Evolutionary conservation across 2,329 filamentous ascomycete genomes (phyloP), one percentile per base, ranked within the genome.

Genomic region (Fusarium newnesense): DNA sequence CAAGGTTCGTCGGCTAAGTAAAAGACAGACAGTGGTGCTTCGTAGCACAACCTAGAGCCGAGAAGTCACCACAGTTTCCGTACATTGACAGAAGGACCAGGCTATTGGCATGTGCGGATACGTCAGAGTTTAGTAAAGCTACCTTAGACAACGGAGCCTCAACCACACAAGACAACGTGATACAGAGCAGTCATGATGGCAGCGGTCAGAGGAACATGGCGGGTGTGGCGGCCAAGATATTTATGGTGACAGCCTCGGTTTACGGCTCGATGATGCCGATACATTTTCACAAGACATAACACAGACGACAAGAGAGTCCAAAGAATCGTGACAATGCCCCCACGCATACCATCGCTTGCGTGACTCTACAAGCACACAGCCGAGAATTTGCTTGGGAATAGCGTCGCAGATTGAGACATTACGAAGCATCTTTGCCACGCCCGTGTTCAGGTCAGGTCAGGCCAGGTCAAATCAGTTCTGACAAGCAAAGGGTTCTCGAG

Each of bases 361-460:
- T 70, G 70, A 73, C 65, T 59, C 64, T 59, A 26, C 62, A 74
- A 53, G 58, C 36, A 72, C 24, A 32, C 42, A 72, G 36, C 60
- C 64, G 59, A 72, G 43, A 44, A 30, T 47, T 19, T 46, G 56
- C 56, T 63, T 70, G 69, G 57, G 58, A 64, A 74, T 72, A 58
- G 71, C 63, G 71, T 74, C 70, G 67, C 58, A 64, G 70, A 64
- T 54, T 73, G 54, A 73, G 71, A 73, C 71, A 73, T 54, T 60
- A 64, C 59, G 44, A 74, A 74, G 66, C 47, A 49, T 50, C 53
- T 47, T 73, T 60, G 70, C 70, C 66, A 73, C 70, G 53, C 49
- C 57, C 46, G 32, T 73, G 44, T 64, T 64, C 47, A 67, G 26
- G 39, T 39, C 32, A 34, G 21, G 36, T 24, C n/a, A 54, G 30